These are phyloP conservation scores for Lactarius psammicola DNA, from an alignment of 768 basidiomycete genomes.

Conservation along the genomic window DNA sequence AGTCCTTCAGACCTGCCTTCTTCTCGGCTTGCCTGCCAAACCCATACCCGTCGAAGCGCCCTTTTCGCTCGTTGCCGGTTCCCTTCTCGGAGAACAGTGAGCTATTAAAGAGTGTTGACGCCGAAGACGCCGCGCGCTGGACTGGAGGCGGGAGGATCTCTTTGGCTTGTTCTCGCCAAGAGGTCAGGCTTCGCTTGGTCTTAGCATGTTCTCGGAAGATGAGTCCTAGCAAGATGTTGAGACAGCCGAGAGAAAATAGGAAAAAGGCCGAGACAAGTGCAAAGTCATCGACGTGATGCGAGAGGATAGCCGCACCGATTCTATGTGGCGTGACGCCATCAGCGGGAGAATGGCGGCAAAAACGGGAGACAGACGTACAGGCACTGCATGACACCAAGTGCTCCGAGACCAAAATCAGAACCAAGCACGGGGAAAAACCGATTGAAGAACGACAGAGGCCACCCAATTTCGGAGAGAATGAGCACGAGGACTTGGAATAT, in stretches of 20 bases:
- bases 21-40: constrained; percentile 81
- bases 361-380: constrained; percentile 49
- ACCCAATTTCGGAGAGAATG: constrained; percentile 79
- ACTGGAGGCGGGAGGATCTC: constrained; percentile 26
- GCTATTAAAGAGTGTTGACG: constrained; percentile 20
- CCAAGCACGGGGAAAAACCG: constrained; percentile 87
- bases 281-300: constrained; percentile 76
- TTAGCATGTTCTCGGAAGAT: constrained; percentile 67
- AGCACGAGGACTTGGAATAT: constrained; percentile 80
- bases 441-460: constrained; percentile 75
- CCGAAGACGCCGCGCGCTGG: constrained; percentile 22
- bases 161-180: constrained; percentile 49
- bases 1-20: constrained; percentile 60
- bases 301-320: constrained; percentile 53
- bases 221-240: constrained; percentile 78
- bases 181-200: constrained; percentile 57
- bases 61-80: background rate
- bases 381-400: constrained; percentile 84
- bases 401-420: constrained; percentile 77
- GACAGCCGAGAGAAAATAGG: constrained; percentile 86
- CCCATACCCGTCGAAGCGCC: constrained; percentile 51
- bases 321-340: constrained; percentile 12
- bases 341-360: constrained; percentile 1
- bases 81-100: constrained; percentile 17
- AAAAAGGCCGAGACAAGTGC: constrained; percentile 90